Percentiles rank a stretch among this genome's conserved stretches.
Conservation (phyloP, 192 early-diverging fungal genomes). For the Glomus cerebriforme region DNA sequence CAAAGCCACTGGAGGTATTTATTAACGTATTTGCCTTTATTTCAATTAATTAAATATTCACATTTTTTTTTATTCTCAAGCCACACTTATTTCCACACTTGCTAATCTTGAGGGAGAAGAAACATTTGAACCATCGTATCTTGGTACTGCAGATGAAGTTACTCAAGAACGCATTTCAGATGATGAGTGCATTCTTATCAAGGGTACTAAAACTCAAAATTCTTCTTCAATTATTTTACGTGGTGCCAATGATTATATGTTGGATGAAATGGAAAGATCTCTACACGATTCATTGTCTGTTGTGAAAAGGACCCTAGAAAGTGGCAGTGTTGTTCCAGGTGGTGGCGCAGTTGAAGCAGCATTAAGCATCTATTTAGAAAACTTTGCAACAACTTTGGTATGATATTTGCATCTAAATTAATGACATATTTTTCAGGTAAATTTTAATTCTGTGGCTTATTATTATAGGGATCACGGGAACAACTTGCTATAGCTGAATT, state of each 20-base stretch:
- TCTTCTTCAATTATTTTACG: constrained; percentile 94
- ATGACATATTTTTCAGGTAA: background rate
- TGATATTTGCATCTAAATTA: constrained; percentile 13
- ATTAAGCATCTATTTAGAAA: constrained; percentile 95
- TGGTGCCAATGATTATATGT: constrained; percentile 98
- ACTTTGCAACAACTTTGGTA: constrained; percentile 95
- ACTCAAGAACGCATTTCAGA: constrained; percentile 97
- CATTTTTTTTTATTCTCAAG: constrained; percentile 40
- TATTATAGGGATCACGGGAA: constrained; percentile 84
- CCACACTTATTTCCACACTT: constrained; percentile 89
- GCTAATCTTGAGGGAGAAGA: constrained; percentile 99
- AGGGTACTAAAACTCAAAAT: constrained; percentile 85
- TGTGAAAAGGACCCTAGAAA: constrained; percentile 96
- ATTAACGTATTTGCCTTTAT: background rate
- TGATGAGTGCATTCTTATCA: constrained; percentile 96
- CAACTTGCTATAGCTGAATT: constrained; percentile 98
- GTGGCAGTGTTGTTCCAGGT: constrained; percentile 94
- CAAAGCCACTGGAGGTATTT: constrained; percentile 87
- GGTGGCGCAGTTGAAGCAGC: constrained; percentile 96
- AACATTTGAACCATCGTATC: constrained; percentile 85
- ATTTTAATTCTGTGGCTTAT: background rate
- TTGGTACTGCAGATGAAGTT: constrained; percentile 95
- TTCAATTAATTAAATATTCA: background rate
- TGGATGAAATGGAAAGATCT: constrained; percentile 99
- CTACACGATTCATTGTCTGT: constrained; percentile 94